phyloP scores from a whole-genome alignment of 2,329 filamentous ascomycete genomes.

The Neoscytalidium dimidiatum region DNA sequence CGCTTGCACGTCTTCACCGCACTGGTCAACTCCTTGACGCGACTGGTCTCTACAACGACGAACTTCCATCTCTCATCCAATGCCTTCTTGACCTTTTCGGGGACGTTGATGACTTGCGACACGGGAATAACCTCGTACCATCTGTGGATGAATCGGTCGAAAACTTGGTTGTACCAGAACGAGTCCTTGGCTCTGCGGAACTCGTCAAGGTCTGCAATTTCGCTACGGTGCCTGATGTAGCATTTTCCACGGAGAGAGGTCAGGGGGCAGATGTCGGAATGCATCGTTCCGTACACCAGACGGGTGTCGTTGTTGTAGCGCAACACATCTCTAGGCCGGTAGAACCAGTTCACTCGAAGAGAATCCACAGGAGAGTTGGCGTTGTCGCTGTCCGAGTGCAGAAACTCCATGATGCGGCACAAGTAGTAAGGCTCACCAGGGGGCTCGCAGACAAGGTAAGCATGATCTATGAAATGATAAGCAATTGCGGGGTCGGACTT shows the following conservation, averaged over 20 bases:
- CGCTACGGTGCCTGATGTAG: conserved; percentile 81
- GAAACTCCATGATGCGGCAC: conserved; percentile 96
- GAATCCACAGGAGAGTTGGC: conserved; percentile 74
- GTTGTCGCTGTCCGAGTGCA: conserved; percentile 75
- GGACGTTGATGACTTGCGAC: conserved; percentile 90
- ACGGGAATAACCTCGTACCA: conserved; percentile 97
- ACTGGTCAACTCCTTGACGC: conserved; percentile 92
- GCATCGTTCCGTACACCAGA: conserved; percentile 94
- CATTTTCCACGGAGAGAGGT: conserved; percentile 93
- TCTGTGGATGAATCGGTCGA: conserved; percentile 96
- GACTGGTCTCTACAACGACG: conserved; percentile 89
- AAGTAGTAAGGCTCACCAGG: conserved; percentile 98
- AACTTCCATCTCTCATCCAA: conserved; percentile 96
- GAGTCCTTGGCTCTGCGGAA: conserved; percentile 83
- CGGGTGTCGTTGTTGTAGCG: conserved; percentile 89
- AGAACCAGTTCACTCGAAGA: conserved; percentile 96
- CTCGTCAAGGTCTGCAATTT: conserved; percentile 78
- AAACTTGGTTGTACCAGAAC: conserved; percentile 98
- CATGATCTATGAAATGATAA: conserved; percentile 64
- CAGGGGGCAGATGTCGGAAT: conserved; percentile 92
- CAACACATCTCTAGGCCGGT: conserved; percentile 92
- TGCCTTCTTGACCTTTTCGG: conserved; percentile 90
- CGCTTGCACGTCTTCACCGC: conserved; percentile 95
- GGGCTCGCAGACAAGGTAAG: conserved; percentile 95
- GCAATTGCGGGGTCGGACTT: conserved; percentile 25